These are phyloP conservation scores for Henckelia pumila DNA, from an alignment of 257 asterid genomes.

Conservation along the genomic window DNA sequence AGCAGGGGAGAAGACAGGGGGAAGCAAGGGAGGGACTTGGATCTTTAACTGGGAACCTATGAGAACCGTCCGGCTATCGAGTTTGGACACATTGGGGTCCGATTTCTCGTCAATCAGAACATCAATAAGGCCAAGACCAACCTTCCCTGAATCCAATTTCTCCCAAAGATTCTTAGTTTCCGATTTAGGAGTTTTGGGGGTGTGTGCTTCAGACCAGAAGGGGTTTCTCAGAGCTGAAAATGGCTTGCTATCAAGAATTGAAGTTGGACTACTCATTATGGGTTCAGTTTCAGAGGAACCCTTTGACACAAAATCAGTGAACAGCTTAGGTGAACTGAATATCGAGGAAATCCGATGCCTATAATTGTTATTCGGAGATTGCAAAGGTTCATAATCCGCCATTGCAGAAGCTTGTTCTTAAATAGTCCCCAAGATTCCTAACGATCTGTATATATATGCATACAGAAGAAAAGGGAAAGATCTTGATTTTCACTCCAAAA, in stretches of 20 bases:
- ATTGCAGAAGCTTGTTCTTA: conserved; percentile 35
- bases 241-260: conserved; percentile 64
- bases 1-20: conserved; percentile 34
- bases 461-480: conserved; percentile 14
- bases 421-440: conserved; percentile 24
- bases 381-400: conserved; percentile 52
- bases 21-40: conserved; percentile 54
- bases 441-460: conserved; percentile 21
- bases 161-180: conserved; percentile 47
- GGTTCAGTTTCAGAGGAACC: conserved; percentile 49
- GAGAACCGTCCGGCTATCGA: conserved; percentile 46
- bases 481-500: conserved; percentile 7
- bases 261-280: conserved; percentile 61
- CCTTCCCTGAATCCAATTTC: conserved; percentile 43
- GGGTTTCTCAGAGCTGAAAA: conserved; percentile 45
- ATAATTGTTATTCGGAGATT: conserved; percentile 38
- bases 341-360: conserved; percentile 48
- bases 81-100: conserved; percentile 36
- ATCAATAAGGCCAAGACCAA: conserved; percentile 65
- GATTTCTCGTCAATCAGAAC: conserved; percentile 49
- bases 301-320: conserved; percentile 47
- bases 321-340: conserved; percentile 63
- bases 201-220: conserved; percentile 41
- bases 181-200: conserved; percentile 41
- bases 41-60: conserved; percentile 84